Percentiles rank a stretch among this genome's conserved stretches.
Conservation (phyloP, 2,329 filamentous ascomycete species). For the Cytospora piceicola region DNA sequence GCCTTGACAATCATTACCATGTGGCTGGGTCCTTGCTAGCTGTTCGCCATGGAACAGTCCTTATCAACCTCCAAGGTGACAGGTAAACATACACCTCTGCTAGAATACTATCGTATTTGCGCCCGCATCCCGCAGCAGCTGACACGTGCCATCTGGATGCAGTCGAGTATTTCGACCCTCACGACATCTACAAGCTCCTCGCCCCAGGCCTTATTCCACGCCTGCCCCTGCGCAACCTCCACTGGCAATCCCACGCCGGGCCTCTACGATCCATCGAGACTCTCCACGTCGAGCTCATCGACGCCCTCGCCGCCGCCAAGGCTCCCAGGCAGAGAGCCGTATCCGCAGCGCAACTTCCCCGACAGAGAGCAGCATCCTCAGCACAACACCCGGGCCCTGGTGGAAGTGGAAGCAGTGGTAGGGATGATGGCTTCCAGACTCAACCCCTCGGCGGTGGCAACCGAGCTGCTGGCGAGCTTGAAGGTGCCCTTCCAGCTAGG, state of each 20-base stretch:
- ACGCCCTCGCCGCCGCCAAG: slow-evolving; percentile 49
- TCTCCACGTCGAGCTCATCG: slow-evolving; percentile 86
- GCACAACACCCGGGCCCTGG: slow-evolving; percentile 21
- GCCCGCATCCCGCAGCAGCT: slow-evolving; percentile 1
- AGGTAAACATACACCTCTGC: slow-evolving; percentile 50
- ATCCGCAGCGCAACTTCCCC: slow-evolving; percentile 18
- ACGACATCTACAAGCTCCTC: slow-evolving; percentile 82
- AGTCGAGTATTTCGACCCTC: slow-evolving; percentile 98
- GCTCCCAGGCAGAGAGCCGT: slow-evolving; percentile 30
- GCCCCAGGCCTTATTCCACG: slow-evolving; percentile 76
- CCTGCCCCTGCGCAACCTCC: slow-evolving; percentile 85
- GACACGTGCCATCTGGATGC: slow-evolving; percentile 23
- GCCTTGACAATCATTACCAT: slow-evolving; percentile 4
- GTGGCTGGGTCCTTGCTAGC: slow-evolving; percentile 36
- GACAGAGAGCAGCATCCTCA: slow-evolving; percentile 31
- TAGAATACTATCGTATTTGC: background rate
- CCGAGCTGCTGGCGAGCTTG: slow-evolving; percentile 14
- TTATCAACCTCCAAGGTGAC: slow-evolving; percentile 78
- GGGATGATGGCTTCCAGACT: slow-evolving; percentile 65
- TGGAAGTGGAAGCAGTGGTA: slow-evolving; percentile 33
- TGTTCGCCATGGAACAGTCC: slow-evolving; percentile 65
- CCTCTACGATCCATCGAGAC: slow-evolving; percentile 92
- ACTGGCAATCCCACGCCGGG: slow-evolving; percentile 94
- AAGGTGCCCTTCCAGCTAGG: slow-evolving; percentile 24
- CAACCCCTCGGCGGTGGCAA: slow-evolving; percentile 52